Conservation (phyloP, 2,329 filamentous ascomycete species). For the Colletotrichum musae region DNA sequence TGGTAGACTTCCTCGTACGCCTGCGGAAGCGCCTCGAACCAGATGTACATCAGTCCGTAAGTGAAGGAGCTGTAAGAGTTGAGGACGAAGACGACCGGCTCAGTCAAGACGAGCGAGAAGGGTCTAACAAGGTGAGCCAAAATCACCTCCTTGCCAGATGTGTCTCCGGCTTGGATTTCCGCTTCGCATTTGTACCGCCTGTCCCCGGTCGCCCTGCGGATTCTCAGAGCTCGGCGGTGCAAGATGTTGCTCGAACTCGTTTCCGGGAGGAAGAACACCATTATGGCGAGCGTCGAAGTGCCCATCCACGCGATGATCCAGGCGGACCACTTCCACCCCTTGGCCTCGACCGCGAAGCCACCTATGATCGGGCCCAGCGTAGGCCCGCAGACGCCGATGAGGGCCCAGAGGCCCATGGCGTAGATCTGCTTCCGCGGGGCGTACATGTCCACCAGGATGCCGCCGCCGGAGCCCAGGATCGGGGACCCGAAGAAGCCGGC, state of each 20-base stretch:
- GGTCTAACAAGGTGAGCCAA: constrained; percentile 30
- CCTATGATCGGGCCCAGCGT: constrained; percentile 37
- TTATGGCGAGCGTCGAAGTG: constrained; percentile 31
- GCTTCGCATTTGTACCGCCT: constrained; percentile 22
- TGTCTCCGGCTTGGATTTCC: constrained; percentile 38
- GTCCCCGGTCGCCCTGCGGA: constrained; percentile 42
- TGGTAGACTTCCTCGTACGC: constrained; percentile 39
- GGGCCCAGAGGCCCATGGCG: constrained; percentile 18
- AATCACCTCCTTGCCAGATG: constrained; percentile 39
- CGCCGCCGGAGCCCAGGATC: constrained; percentile 23
- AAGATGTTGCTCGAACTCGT: constrained; percentile 45
- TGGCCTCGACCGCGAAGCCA: constrained; percentile 33
- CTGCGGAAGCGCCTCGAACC: constrained; percentile 31
- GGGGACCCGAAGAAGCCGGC: constrained; percentile 43
- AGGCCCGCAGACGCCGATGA: constrained; percentile 32
- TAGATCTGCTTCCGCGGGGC: constrained; percentile 33
- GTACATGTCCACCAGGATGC: constrained; percentile 26
- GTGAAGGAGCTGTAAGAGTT: constrained; percentile 26
- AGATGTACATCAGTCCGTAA: constrained; percentile 39
- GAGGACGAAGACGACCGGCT: constrained; percentile 33
- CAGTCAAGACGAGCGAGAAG: constrained; percentile 27
- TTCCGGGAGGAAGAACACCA: constrained; percentile 46
- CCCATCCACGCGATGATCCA: constrained; percentile 44
- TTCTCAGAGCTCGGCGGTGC: constrained; percentile 40
- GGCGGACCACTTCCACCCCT: constrained; percentile 44